Evolutionary conservation across 2,329 filamentous ascomycete genomes (phyloP).

Genomic region (Ophiocordyceps sinensis): DNA sequence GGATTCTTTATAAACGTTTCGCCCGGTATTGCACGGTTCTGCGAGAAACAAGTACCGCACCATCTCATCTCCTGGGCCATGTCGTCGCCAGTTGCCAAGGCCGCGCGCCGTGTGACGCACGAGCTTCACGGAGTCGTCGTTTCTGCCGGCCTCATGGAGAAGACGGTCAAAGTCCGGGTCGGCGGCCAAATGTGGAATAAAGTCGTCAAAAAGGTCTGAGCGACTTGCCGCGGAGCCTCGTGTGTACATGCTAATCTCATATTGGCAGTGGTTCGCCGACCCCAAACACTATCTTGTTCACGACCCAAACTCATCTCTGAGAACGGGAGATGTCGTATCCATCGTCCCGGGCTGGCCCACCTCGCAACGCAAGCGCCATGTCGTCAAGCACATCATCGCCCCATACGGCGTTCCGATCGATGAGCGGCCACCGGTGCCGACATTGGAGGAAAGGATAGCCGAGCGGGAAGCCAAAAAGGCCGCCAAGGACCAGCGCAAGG

Average conservation of each 20-base stretch:
- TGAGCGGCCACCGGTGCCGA: conserved; percentile 50
- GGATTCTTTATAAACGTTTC: too few relatives aligned
- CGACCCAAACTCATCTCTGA: conserved; percentile 61
- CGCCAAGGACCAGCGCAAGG: conserved; percentile 40
- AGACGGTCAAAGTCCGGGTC: conserved; percentile 65
- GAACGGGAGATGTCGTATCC: conserved; percentile 60
- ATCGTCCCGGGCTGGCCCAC: conserved; percentile 53
- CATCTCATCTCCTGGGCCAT: conserved; percentile 10
- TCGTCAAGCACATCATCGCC: conserved; percentile 61
- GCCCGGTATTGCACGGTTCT: too few relatives aligned
- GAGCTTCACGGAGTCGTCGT: conserved; percentile 57
- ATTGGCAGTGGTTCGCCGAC: conserved; percentile 38
- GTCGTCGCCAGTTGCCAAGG: conserved; percentile 26
- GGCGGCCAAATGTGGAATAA: conserved; percentile 59
- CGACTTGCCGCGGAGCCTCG: not conserved
- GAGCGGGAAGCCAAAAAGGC: conserved; percentile 38
- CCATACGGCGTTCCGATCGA: conserved; percentile 49
- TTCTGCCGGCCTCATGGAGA: conserved; percentile 62
- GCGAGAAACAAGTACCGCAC: too few relatives aligned
- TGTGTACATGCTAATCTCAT: not conserved
- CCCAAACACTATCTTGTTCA: conserved; percentile 57
- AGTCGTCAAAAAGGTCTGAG: conserved; percentile 54
- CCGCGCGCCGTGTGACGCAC: conserved; percentile 29
- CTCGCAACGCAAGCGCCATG: conserved; percentile 54
- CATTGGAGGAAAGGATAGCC: conserved; percentile 43